These are phyloP conservation scores for Chlamydomonas applanata DNA, from an alignment of 139 green algal genomes.

Conservation along the genomic window DNA sequence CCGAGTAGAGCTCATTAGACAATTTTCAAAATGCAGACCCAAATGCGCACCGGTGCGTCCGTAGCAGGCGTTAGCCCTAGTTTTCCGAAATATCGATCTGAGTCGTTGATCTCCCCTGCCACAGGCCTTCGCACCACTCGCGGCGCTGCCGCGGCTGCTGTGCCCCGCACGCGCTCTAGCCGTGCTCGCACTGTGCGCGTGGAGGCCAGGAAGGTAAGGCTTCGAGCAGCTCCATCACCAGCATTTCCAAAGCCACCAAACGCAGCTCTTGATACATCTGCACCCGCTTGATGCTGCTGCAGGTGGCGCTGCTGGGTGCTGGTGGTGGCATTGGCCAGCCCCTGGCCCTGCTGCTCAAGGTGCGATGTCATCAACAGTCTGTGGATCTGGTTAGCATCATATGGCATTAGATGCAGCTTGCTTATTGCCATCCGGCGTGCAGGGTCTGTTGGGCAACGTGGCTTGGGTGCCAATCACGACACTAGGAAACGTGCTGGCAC, in stretches of 20 bases:
- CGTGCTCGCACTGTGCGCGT: neutral
- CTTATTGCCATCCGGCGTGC: neutral
- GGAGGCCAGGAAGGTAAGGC: conserved; percentile 2
- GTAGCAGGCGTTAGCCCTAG: too few relatives aligned
- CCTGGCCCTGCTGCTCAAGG: conserved; percentile 86
- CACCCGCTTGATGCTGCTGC: neutral
- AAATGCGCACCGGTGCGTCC: too few relatives aligned
- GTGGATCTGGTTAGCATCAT: neutral
- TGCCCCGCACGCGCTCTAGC: neutral
- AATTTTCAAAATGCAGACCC: too few relatives aligned
- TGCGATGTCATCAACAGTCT: conserved; percentile 32
- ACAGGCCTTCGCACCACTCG: neutral
- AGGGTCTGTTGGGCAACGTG: neutral
- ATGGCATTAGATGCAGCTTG: neutral
- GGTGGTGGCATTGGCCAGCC: conserved; percentile 86
- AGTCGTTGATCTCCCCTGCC: too few relatives aligned
- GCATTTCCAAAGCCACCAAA: too few relatives aligned
- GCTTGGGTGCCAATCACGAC: neutral
- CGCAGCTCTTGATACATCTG: too few relatives aligned
- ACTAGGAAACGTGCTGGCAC: neutral
- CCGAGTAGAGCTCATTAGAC: too few relatives aligned
- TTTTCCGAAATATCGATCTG: too few relatives aligned
- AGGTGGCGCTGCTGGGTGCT: conserved; percentile 78
- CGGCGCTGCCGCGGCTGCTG: neutral
- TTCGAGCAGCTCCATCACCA: too few relatives aligned